A percentile compares a stretch with the other conserved stretches of the same genome.
These are phyloP conservation scores for Ustilago lituana DNA, from an alignment of 1,284 basidiomycete genomes.

Conservation along the genomic window DNA sequence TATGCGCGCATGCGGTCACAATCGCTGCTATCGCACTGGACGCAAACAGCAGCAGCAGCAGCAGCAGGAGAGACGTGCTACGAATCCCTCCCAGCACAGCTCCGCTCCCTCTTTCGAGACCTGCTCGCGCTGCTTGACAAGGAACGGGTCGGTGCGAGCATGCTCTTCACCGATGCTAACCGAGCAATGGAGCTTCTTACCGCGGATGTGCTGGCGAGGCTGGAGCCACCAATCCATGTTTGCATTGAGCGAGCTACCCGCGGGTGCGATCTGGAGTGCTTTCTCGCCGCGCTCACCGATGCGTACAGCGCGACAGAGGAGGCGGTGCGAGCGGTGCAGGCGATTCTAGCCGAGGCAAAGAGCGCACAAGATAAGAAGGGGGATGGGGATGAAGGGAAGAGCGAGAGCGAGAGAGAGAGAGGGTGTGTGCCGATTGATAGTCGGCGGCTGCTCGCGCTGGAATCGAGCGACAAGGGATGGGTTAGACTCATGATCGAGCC, in stretches of 20 bases:
- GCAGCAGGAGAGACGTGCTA: conserved; percentile 19
- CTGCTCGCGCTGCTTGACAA: conserved; percentile 45
- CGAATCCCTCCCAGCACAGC: conserved; percentile 19
- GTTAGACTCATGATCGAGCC: conserved; percentile 33
- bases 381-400: no score
- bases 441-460: conserved; percentile 13
- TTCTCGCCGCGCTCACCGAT: conserved; percentile 24
- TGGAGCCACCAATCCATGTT: conserved; percentile 36
- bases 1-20: conserved; percentile 33
- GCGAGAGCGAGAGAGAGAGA: no score
- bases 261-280: conserved; percentile 22
- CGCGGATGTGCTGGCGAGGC: conserved; percentile 12
- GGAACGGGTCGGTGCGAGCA: conserved; percentile 34
- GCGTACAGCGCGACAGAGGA: conserved; percentile 37
- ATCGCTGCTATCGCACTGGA: conserved; percentile 27
- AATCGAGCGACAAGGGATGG: conserved; percentile 27
- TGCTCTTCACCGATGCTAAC: conserved; percentile 37
- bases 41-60: conserved; percentile 19
- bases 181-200: conserved; percentile 28
- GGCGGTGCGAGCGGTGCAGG: conserved; percentile 12
- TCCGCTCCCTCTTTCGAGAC: conserved; percentile 27
- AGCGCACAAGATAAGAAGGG: not conserved
- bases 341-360: conserved; percentile 20
- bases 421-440: no score
- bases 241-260: conserved; percentile 24